Evolutionary conservation across 805 yeast species (phyloP), one percentile per base, ranked within the genome.

Genomic region (Brettanomyces bruxellensis): DNA sequence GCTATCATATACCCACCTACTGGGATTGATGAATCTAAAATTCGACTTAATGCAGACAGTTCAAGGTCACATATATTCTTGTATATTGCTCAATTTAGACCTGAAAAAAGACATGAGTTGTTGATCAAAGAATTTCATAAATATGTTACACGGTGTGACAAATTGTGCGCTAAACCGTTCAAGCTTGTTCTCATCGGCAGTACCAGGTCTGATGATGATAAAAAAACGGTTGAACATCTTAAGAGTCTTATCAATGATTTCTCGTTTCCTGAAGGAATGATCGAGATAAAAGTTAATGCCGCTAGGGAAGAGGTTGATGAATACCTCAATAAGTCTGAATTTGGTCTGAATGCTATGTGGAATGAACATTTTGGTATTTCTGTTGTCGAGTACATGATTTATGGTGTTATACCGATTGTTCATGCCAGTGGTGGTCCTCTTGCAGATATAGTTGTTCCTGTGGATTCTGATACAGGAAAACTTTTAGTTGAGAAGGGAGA

Each of bases 331-430:
- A 66, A 62, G 12, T 76, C 88, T 3, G 76, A 80, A 25, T 80
- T 78, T 57, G 99, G 99, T 4, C 69, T 93, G 37, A 91, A 93
- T 58, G 89, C 95, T 30, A 93, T 93, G 99, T 93, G 99, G 99
- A 93, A 93, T 65, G 99, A 93, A 68, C 99, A 93, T 68, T 93
- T 93, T 63, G 99, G 99, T 18, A 93, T 93, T 57, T 91, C 96
- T 1, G 91, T 93, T 4, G 99, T 93, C 6, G 99, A 93, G 64
- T 87, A 89, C 60, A 71, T 86, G 67, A 82, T 91, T 2, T 76
- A 85, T 46, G 98, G 97, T 0, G 73, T 84, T 25, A 78, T 93
- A 14, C 97, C 99, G 1, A 67, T 93, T 3, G 93, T 81, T 3
- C 98, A 95, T 65, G 95, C 95, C 4, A 84, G 95, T 45, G 99